Evolutionary conservation across 2,329 filamentous ascomycete genomes (phyloP).

Genomic region (Cercospora janseana): DNA sequence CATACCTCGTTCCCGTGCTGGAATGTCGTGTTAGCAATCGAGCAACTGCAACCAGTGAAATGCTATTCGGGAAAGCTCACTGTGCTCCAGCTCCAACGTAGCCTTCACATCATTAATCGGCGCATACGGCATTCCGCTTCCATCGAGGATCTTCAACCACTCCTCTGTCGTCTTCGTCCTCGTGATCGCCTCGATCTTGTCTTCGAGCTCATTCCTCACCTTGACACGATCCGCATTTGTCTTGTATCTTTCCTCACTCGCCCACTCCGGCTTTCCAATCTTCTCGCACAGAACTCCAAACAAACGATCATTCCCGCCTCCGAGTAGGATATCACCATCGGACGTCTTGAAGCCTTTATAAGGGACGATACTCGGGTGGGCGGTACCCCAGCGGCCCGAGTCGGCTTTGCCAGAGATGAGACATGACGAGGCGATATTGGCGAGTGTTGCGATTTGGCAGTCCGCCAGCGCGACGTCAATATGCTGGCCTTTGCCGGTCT

Average conservation of each 20-base stretch:
- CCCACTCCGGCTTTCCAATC: slow-evolving; percentile 59
- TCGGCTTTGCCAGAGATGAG: slow-evolving; percentile 86
- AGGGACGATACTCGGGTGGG: slow-evolving; percentile 96
- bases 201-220: slow-evolving; percentile 74
- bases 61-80: slow-evolving; percentile 43
- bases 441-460: slow-evolving; percentile 88
- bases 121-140: slow-evolving; percentile 90
- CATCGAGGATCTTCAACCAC: slow-evolving; percentile 84
- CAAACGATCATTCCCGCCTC: slow-evolving; percentile 62
- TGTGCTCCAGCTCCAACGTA: slow-evolving; percentile 81
- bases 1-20: slow-evolving; percentile 76
- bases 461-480: slow-evolving; percentile 90
- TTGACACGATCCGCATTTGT: slow-evolving; percentile 61
- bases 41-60: not conserved
- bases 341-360: slow-evolving; percentile 76
- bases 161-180: slow-evolving; percentile 75
- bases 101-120: slow-evolving; percentile 90
- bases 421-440: slow-evolving; percentile 93
- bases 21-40: not conserved
- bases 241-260: slow-evolving; percentile 54
- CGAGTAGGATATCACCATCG: slow-evolving; percentile 63
- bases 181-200: slow-evolving; percentile 73
- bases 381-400: slow-evolving; percentile 89
- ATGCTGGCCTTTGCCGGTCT: slow-evolving; percentile 80
- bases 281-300: slow-evolving; percentile 60